Percentiles rank a stretch among this genome's conserved stretches.
Evolutionary conservation across 169 alveolate genomes (phyloP).

Genomic region (Cyclospora cayetanensis): DNA sequence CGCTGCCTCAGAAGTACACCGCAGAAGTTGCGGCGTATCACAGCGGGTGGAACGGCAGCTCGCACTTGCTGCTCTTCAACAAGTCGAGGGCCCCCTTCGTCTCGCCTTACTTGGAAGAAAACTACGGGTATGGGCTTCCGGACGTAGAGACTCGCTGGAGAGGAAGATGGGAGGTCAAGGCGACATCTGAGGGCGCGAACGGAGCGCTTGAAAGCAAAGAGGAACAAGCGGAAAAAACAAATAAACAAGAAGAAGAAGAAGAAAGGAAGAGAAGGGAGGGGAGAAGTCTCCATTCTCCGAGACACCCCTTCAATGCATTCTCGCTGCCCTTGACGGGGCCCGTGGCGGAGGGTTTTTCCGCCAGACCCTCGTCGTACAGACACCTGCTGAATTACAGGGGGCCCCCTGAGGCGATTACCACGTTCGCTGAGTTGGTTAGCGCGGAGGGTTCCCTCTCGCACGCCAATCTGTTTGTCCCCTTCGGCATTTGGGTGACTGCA

Average conservation of each 20-base stretch:
- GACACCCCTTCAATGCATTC: not conserved
- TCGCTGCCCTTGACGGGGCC: slow-evolving; percentile 15
- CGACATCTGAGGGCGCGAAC: not conserved
- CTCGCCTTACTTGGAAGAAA: not conserved
- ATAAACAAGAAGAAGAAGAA: not conserved
- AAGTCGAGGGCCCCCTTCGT: slow-evolving; percentile 36
- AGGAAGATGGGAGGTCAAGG: slow-evolving; percentile 16
- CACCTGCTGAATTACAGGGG: not conserved
- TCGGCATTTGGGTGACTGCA: slow-evolving; percentile 16
- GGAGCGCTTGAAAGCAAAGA: too few relatives aligned
- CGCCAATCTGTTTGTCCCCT: not conserved
- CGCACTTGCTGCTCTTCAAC: slow-evolving; percentile 10
- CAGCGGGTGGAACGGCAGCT: slow-evolving; percentile 34
- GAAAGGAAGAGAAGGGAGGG: not conserved
- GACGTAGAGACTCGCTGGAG: slow-evolving; percentile 28
- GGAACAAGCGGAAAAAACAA: too few relatives aligned
- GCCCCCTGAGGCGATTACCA: not conserved
- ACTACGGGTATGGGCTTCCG: slow-evolving; percentile 15
- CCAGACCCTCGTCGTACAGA: not conserved
- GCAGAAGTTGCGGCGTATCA: not conserved
- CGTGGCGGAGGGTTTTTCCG: not conserved
- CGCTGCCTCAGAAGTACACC: not conserved
- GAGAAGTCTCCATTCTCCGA: not conserved
- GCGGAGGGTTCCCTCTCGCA: not conserved
- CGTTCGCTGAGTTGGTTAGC: not conserved